phyloP scores from a whole-genome alignment of 225 moss, liverwort and hornwort genomes.

The Antitrichia curtipendula region DNA sequence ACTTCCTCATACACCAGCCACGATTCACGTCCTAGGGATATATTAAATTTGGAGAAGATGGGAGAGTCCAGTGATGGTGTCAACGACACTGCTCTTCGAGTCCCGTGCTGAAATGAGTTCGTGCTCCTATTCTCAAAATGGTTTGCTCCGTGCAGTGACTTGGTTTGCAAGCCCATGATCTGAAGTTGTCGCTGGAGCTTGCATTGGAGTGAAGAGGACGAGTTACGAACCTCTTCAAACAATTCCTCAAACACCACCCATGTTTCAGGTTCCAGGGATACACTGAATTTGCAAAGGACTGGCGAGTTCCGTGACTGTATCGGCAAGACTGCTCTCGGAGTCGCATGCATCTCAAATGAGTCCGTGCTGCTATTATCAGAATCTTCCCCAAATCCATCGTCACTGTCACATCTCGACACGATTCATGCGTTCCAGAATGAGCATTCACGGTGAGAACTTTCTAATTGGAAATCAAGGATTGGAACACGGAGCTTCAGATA shows the following conservation, averaged over 20 bases:
- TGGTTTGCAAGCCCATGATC: not conserved
- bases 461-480: not conserved
- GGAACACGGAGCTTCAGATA: not conserved
- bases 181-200: conserved; percentile 5
- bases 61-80: not conserved
- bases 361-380: not conserved
- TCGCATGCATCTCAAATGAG: not conserved
- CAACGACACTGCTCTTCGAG: not conserved
- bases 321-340: not conserved
- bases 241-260: not conserved
- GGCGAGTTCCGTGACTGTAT: not conserved
- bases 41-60: not conserved
- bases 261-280: not conserved
- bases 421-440: not conserved
- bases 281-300: not conserved
- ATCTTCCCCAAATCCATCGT: not conserved
- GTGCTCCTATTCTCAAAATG: not conserved
- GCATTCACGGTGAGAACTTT: not conserved
- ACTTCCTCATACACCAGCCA: not conserved
- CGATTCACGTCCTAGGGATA: not conserved
- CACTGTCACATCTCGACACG: not conserved
- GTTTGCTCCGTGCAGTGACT: not conserved
- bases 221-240: not conserved
- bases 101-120: not conserved
- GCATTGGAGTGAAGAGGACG: not conserved